A percentile compares a stretch with the other conserved stretches of the same genome.
These are phyloP conservation scores for Pharnaceum exiguum DNA, from an alignment of 148 eudicot species.

Conservation along the genomic window DNA sequence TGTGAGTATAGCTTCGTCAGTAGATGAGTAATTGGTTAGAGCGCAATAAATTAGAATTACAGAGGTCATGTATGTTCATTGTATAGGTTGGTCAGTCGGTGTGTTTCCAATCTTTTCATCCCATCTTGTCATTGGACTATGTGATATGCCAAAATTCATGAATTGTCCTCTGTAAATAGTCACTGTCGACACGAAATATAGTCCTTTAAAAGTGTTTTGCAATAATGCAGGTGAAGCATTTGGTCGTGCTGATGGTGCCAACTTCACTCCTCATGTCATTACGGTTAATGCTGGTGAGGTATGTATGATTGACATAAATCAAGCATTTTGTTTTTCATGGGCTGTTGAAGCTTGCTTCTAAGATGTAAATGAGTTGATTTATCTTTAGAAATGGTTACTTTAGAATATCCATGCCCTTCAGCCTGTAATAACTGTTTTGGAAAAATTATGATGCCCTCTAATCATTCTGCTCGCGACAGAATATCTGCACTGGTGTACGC, in stretches of 20 bases:
- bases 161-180: background rate
- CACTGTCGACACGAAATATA: background rate
- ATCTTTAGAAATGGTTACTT: background rate
- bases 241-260: conserved; percentile 48
- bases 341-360: background rate
- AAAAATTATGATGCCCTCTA: no score
- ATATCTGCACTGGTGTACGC: background rate
- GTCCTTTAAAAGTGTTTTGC: background rate
- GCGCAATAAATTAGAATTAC: no score
- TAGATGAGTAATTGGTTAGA: no score
- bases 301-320: conserved; percentile 5
- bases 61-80: no score
- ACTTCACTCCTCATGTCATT: conserved; percentile 66
- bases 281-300: conserved; percentile 76
- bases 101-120: no score
- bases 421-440: no score
- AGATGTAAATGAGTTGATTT: background rate
- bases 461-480: background rate
- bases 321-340: background rate
- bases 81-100: no score
- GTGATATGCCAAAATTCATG: no score
- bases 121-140: no score
- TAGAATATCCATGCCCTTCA: background rate
- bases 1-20: no score
- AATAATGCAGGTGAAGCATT: conserved; percentile 43